Conservation (phyloP, 2,329 filamentous ascomycete species). For the Xylaria sp. region DNA sequence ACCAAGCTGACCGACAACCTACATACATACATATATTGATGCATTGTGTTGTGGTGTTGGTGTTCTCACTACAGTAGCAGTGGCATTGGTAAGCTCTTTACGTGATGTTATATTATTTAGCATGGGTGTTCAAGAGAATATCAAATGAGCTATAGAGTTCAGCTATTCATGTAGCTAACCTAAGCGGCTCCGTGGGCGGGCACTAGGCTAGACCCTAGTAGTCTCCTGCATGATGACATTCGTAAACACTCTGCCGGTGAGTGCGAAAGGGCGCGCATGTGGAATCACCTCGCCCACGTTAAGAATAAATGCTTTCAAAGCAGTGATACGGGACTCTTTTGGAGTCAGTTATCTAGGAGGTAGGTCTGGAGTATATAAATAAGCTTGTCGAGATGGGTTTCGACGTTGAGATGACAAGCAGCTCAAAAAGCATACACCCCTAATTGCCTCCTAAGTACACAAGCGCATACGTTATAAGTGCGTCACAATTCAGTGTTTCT, state of each 20-base stretch:
- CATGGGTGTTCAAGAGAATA: background rate
- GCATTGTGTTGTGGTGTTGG: background rate
- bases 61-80: background rate
- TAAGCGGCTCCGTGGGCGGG: background rate
- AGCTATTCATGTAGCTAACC: background rate
- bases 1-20: background rate
- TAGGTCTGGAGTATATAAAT: constrained; percentile 2
- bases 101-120: background rate
- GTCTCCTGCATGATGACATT: background rate
- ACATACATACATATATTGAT: background rate
- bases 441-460: background rate
- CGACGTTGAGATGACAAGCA: background rate
- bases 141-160: background rate
- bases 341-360: background rate
- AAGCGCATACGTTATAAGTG: background rate
- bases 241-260: background rate
- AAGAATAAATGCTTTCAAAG: constrained; percentile 19
- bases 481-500: background rate
- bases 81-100: background rate
- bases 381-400: background rate
- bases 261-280: constrained; percentile 18
- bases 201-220: background rate
- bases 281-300: constrained; percentile 22
- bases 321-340: background rate
- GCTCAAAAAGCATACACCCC: background rate